Evolutionary conservation across 345 rosid species (phyloP).

Genomic region (Eucalyptus caleyi): DNA sequence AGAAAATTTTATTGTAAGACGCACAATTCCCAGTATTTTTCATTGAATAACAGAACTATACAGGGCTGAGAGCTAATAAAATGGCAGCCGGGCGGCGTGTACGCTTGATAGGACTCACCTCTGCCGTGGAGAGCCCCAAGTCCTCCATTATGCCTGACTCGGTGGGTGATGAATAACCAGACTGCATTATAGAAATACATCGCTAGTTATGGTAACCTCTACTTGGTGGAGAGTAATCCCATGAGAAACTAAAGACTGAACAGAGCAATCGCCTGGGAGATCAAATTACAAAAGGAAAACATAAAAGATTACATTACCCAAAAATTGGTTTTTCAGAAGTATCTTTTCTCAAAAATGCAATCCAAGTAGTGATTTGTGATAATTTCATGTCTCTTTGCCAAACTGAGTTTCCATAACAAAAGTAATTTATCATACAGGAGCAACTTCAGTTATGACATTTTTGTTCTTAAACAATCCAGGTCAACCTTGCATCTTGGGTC

Average conservation of each 20-base stretch:
- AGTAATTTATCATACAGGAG: neutral
- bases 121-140: constrained; percentile 16
- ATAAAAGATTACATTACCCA: neutral
- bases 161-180: constrained; percentile 25
- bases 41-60: neutral
- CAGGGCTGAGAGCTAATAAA: neutral
- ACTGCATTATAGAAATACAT: neutral
- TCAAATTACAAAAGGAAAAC: neutral
- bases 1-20: neutral
- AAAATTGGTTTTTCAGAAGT: neutral
- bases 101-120: neutral
- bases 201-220: neutral
- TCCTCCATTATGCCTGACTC: constrained; percentile 26
- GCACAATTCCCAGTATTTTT: neutral
- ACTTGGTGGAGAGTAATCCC: neutral
- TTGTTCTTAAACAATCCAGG: neutral
- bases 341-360: neutral
- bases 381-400: neutral
- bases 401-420: neutral
- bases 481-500: neutral
- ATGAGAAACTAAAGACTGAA: neutral
- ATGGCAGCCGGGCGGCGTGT: neutral
- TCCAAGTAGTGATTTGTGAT: neutral
- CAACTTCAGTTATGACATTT: neutral
- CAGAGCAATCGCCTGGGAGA: neutral